phyloP scores from a whole-genome alignment of 2,329 filamentous ascomycete genomes.

The Nectriaceae sp. region DNA sequence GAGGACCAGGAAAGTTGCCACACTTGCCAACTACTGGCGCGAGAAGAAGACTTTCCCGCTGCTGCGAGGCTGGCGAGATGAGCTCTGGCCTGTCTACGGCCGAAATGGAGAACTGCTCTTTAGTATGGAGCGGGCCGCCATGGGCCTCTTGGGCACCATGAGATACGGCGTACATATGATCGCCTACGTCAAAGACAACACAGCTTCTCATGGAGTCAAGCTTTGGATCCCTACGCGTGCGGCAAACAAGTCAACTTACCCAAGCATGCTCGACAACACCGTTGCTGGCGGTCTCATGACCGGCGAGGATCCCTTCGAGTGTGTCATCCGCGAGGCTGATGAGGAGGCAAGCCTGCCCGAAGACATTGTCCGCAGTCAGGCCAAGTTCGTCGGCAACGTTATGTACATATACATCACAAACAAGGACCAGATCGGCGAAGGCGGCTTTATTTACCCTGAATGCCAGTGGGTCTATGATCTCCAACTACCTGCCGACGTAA shows the following conservation, averaged over 20 bases:
- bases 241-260: constrained; percentile 80
- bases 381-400: constrained; percentile 66
- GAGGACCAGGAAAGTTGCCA: constrained; percentile 58
- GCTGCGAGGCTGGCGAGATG: constrained; percentile 77
- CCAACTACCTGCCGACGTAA: constrained; percentile 67
- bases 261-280: constrained; percentile 92
- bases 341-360: constrained; percentile 86
- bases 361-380: constrained; percentile 62
- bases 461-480: constrained; percentile 91
- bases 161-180: constrained; percentile 84
- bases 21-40: constrained; percentile 68
- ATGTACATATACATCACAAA: constrained; percentile 86
- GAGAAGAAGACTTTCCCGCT: constrained; percentile 72
- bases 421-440: constrained; percentile 75
- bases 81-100: constrained; percentile 77
- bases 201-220: constrained; percentile 58
- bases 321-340: constrained; percentile 79
- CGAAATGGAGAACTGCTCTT: constrained; percentile 65
- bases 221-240: constrained; percentile 85
- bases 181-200: constrained; percentile 59
- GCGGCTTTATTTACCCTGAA: constrained; percentile 83
- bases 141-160: constrained; percentile 72
- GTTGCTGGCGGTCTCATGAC: constrained; percentile 81
- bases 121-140: constrained; percentile 75
- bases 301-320: constrained; percentile 78